phyloP scores from a whole-genome alignment of 1,139 yeast genomes.

The Entelexis sorbosivorans region DNA sequence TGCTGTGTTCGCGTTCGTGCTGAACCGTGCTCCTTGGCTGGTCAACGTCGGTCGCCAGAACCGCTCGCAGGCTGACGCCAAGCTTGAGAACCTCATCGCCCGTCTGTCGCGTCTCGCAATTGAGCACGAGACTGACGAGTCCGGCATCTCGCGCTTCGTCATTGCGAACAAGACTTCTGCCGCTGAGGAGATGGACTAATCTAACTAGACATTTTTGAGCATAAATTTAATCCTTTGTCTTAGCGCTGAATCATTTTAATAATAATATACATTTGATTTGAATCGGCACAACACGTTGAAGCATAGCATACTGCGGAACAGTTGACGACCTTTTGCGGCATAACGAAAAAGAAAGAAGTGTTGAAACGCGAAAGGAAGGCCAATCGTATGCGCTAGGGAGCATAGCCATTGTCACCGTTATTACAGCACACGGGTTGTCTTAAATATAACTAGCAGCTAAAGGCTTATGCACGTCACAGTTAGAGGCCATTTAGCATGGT shows the following conservation, averaged over 20 bases:
- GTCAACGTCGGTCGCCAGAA: conserved; percentile 30
- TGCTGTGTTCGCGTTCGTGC: conserved; percentile 93
- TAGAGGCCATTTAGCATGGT: too few relatives aligned
- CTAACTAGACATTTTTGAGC: conserved; percentile 11
- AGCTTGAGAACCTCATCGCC: conserved; percentile 32
- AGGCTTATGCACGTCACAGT: too few relatives aligned
- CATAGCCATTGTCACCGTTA: too few relatives aligned
- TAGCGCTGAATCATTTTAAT: conserved; percentile 5
- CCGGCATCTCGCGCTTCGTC: conserved; percentile 29
- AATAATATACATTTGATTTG: not conserved
- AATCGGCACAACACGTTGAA: too few relatives aligned
- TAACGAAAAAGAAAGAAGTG: too few relatives aligned
- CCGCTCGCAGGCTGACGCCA: conserved; percentile 29
- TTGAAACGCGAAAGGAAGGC: too few relatives aligned
- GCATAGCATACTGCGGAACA: too few relatives aligned
- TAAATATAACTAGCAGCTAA: too few relatives aligned
- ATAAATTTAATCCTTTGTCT: conserved; percentile 8
- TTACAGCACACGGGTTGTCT: too few relatives aligned
- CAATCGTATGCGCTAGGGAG: too few relatives aligned
- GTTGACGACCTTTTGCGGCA: too few relatives aligned
- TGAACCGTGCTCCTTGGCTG: conserved; percentile 31
- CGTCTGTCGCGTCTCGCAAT: conserved; percentile 32
- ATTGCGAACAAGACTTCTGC: conserved; percentile 29
- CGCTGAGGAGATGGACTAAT: conserved; percentile 32
- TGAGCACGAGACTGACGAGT: conserved; percentile 31